Base-by-base conservation (phyloP, 108 stramenopile species). In the Skeletonema costatum region DNA sequence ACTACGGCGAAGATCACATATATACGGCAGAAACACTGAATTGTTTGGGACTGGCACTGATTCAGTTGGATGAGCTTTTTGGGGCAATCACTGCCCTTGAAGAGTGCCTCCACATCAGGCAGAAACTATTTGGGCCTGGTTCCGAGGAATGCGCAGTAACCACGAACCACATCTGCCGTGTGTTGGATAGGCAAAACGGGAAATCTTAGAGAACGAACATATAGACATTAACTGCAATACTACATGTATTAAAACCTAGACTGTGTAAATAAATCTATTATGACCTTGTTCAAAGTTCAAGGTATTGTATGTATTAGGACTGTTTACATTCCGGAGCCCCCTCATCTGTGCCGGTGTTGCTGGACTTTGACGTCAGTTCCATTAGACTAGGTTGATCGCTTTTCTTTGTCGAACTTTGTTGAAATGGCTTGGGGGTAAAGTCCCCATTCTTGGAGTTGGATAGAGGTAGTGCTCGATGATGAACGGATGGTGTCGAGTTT, bases 291-390 rank as follows among this genome's bases (percentile, higher is more conserved):
- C 44, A n/a, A 46, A n/a, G 44, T 41, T 41, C 39, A 41, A 11
- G 10, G 39, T 10, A 11, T 11, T 12, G 39, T 41, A 8, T 41
- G 39, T 16, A 44, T 90, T 76, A 82, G 14, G 81, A 82, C 64
- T 75, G 81, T 63, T 58, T 66, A 68, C 81, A 82, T 68, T 82
- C 81, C 31, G 73, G 64, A 16, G 51, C 46, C 41, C 32, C 69
- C 35, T 51, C 60, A 8, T 65, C 14, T 58, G 33, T 8, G 33
- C 60, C 65, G 12, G 53, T 44, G 13, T 65, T 75, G 29, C 32
- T 31, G 5, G 68, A 33, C 33, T 44, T 82, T 16, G 64, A 71
- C 4, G 60, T 67, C 60, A 62, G 41, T 39, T 76, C 81, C 74
- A 82, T 72, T n/a, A 82, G 48, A 35, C 50, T 39, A 50, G 74